phyloP scores from a whole-genome alignment of 2,329 filamentous ascomycete genomes.

The Onygena corvina region DNA sequence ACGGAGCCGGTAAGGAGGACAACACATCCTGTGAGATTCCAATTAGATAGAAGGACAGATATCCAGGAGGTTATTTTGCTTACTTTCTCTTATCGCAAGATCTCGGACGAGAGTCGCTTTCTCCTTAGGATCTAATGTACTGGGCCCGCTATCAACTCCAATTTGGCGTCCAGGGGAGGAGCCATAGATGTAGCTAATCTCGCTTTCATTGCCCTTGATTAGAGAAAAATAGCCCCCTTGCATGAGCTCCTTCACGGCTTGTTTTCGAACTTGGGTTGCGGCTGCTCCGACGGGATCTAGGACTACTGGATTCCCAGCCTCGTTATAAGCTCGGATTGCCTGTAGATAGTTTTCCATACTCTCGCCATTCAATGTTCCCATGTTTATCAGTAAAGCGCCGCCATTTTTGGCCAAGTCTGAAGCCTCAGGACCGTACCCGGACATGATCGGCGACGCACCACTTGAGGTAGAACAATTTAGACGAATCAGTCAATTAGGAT shows the following conservation, averaged over 20 bases:
- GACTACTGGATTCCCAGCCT: slow-evolving; percentile 59
- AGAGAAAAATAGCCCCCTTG: slow-evolving; percentile 65
- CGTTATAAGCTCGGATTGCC: slow-evolving; percentile 72
- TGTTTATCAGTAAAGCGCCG: slow-evolving; percentile 78
- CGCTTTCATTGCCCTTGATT: slow-evolving; percentile 89
- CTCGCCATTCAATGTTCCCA: slow-evolving; percentile 78
- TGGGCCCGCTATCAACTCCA: slow-evolving; percentile 67
- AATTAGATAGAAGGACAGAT: slow-evolving; percentile 6
- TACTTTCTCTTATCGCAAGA: slow-evolving; percentile 54
- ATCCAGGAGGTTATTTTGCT: slow-evolving; percentile 9
- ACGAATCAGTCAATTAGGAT: neutral
- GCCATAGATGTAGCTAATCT: slow-evolving; percentile 63
- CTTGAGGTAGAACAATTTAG: slow-evolving; percentile 18
- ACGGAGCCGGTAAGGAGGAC: slow-evolving; percentile 70
- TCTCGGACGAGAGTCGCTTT: slow-evolving; percentile 51
- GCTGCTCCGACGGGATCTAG: slow-evolving; percentile 87
- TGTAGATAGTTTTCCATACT: slow-evolving; percentile 58
- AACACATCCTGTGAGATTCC: slow-evolving; percentile 38
- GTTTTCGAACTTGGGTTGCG: slow-evolving; percentile 61
- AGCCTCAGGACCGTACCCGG: slow-evolving; percentile 73
- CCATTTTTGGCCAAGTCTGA: slow-evolving; percentile 63
- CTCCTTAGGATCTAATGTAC: slow-evolving; percentile 42
- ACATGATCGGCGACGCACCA: slow-evolving; percentile 88
- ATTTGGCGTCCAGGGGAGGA: slow-evolving; percentile 51
- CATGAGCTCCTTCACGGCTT: slow-evolving; percentile 60